Base-by-base conservation (phyloP, 2,329 filamentous ascomycete species). In the Gliomastix tumulicola region DNA sequence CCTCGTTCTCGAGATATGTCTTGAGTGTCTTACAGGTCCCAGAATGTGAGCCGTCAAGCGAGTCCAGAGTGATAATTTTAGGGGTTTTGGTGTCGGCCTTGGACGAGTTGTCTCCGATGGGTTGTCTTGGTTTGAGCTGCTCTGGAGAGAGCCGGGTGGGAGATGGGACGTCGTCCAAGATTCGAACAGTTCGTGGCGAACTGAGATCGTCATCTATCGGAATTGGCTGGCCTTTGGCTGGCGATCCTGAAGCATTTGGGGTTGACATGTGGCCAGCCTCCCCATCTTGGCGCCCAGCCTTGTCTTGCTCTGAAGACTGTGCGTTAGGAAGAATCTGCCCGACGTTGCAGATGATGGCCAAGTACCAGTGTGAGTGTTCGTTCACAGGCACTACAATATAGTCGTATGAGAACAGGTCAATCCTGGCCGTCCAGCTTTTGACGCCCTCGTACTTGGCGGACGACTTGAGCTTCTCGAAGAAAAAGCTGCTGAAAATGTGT, bases 381-480 rank as follows among this genome's bases (percentile, higher is more conserved):
- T 95, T 94, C 55, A 98, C 87, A 0, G 92, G 92, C 7, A 98
- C 84, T 10, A 97, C 72, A 40, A 97, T 80, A 55, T 89, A 96
- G 53, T 95, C 87, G 48, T 86, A 88, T 6, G 71, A 74, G 50
- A 97, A 86, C 8, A 98, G 62, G 53, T 98, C 86, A 17, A 90
- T 72, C 47, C 81, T 87, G 22, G 83, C 72, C 1, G 92, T 97
- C 92, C 92, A 98, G 30, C 79, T 76, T 55, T 83, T 79, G 38
- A 98, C 89, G 5, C 79, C 83, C 19, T 84, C 77, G 53, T 95
- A 96, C 49, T 94, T 88, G 18, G 21, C 9, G 23, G 68, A 69
- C 7, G 59, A 60, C 15, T 75, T 86, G 31, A 97, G 69, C 33
- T 81, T 82, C 16, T 82, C 78, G 53, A 85, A 97, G 60, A 97